Percentiles rank a stretch among this genome's conserved stretches.
These are phyloP conservation scores for Asterophora lycoperdoides DNA, from an alignment of 768 basidiomycete species.

Conservation along the genomic window DNA sequence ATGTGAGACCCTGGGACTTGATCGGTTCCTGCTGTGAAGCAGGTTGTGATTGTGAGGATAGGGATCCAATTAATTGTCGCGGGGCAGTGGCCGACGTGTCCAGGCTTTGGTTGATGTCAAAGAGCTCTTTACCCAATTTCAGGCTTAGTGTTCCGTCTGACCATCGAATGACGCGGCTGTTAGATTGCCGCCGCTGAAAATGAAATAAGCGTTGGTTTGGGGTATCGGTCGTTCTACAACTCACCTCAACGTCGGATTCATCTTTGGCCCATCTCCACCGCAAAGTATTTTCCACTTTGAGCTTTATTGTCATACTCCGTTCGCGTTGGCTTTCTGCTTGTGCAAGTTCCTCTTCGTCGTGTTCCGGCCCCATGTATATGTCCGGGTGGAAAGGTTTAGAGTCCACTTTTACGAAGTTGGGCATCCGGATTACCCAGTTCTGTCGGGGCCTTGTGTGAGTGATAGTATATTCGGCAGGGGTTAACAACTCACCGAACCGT, in stretches of 20 bases:
- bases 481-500: conserved; percentile 62
- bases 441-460: conserved; percentile 25
- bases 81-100: conserved; percentile 70
- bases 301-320: conserved; percentile 79
- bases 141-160: conserved; percentile 92
- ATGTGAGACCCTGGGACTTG: conserved; percentile 75
- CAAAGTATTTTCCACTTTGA: conserved; percentile 90
- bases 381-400: conserved; percentile 87
- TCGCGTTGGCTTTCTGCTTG: conserved; percentile 62
- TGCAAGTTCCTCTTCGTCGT: conserved; percentile 62
- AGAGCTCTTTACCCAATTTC: conserved; percentile 89
- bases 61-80: conserved; percentile 48
- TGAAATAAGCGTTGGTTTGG: conserved; percentile 7
- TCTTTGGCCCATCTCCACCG: conserved; percentile 94
- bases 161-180: conserved; percentile 90
- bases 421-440: conserved; percentile 92
- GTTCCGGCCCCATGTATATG: conserved; percentile 78
- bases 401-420: conserved; percentile 90
- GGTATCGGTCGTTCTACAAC: conserved; percentile 25
- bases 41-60: conserved; percentile 39
- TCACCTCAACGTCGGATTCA: conserved; percentile 67
- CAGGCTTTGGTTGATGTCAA: conserved; percentile 79
- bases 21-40: conserved; percentile 29
- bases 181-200: conserved; percentile 75
- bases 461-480: background rate